phyloP scores from a whole-genome alignment of 2,329 filamentous ascomycete species.

The Nothophaeocryptopus gaeumannii region DNA sequence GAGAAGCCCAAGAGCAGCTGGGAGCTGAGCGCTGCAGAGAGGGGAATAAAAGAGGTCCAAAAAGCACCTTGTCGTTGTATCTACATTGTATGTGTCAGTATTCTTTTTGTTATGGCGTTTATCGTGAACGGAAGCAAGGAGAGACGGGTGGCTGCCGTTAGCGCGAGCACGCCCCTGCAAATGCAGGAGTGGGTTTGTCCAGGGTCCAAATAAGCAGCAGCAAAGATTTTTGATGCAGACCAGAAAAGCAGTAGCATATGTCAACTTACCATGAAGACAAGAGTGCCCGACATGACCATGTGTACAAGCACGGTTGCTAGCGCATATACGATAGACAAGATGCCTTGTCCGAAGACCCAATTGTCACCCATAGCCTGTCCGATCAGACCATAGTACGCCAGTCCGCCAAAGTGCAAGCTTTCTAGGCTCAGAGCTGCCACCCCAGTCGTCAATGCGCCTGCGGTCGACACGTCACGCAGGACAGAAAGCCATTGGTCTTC shows the following conservation, averaged over 20 bases:
- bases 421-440: constrained; percentile 30
- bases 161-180: no score
- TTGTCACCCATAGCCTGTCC: constrained; percentile 23
- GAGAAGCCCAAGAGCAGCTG: constrained; percentile 31
- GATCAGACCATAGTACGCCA: constrained; percentile 26
- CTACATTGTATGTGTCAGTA: constrained; percentile 53
- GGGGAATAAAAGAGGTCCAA: constrained; percentile 26
- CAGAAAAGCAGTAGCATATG: no score
- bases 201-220: no score
- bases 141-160: no score
- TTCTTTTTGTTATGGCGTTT: constrained; percentile 55
- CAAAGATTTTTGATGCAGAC: no score
- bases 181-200: no score
- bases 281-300: constrained; percentile 21
- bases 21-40: constrained; percentile 30
- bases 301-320: constrained; percentile 25
- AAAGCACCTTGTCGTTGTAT: constrained; percentile 28
- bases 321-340: constrained; percentile 22
- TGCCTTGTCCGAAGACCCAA: constrained; percentile 24
- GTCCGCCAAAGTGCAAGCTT: constrained; percentile 25
- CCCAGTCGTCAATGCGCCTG: constrained; percentile 25
- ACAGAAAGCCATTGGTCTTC: constrained; percentile 20
- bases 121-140: constrained; percentile 16
- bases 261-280: constrained; percentile 33
- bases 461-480: constrained; percentile 32